These are phyloP conservation scores for Fusarium continuum DNA, from an alignment of 2,329 filamentous ascomycete species.

Conservation along the genomic window DNA sequence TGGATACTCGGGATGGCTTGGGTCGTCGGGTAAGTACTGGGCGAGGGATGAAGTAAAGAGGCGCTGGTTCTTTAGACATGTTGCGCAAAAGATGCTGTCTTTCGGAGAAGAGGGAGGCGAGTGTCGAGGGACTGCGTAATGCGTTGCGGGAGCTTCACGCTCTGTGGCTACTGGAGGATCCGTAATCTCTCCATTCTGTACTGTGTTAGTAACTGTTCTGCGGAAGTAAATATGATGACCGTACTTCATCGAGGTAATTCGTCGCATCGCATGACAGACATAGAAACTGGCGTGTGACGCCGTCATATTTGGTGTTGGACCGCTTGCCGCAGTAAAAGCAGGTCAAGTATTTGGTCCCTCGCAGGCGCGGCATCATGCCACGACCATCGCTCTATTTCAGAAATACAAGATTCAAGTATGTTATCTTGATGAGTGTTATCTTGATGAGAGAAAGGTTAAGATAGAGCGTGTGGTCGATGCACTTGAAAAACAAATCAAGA, in stretches of 20 bases:
- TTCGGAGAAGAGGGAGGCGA: conserved; percentile 19
- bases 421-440: too few species aligned
- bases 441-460: neutral
- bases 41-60: conserved; percentile 79
- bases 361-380: conserved; percentile 55
- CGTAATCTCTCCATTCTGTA: conserved; percentile 84
- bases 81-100: conserved; percentile 70
- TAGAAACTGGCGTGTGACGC: conserved; percentile 70
- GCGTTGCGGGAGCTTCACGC: conserved; percentile 52
- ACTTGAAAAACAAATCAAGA: conserved; percentile 18
- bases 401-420: neutral
- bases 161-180: conserved; percentile 77
- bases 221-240: fast-evolving
- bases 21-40: conserved; percentile 77
- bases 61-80: conserved; percentile 89
- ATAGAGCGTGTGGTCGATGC: conserved; percentile 15
- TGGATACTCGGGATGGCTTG: conserved; percentile 72
- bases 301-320: conserved; percentile 68
- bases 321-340: conserved; percentile 88
- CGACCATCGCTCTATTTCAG: conserved; percentile 9
- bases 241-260: conserved; percentile 88
- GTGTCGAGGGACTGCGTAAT: conserved; percentile 58
- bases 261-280: conserved; percentile 84
- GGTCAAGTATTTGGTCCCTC: conserved; percentile 58
- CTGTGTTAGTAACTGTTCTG: conserved; percentile 1